phyloP scores from a whole-genome alignment of 1,284 basidiomycete species.

The Puccinia horiana region DNA sequence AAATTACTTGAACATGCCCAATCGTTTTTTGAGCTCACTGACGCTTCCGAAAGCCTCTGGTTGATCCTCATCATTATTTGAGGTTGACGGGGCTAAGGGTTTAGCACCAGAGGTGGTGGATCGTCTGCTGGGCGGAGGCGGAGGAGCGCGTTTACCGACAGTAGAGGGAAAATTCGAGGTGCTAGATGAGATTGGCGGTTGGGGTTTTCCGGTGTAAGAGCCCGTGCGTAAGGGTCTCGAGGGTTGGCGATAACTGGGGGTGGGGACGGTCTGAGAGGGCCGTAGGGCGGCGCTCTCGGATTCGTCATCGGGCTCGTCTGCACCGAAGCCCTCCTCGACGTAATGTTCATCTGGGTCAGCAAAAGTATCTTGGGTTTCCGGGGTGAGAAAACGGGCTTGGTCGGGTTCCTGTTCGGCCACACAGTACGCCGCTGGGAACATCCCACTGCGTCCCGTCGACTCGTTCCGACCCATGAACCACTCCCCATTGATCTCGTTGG shows the following conservation, averaged over 20 bases:
- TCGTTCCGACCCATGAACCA: constrained; percentile 44
- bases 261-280: not conserved
- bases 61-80: constrained; percentile 1
- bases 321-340: constrained; percentile 26
- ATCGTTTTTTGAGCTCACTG: constrained; percentile 47
- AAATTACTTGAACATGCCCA: constrained; percentile 46
- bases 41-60: constrained; percentile 48
- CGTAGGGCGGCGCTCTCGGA: constrained; percentile 39
- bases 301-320: constrained; percentile 5
- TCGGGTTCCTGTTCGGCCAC: constrained; percentile 5
- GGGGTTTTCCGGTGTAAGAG: not conserved
- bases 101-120: constrained; percentile 1
- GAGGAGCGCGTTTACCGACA: constrained; percentile 46
- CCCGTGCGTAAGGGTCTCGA: not conserved
- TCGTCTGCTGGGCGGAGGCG: constrained; percentile 35
- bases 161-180: not conserved
- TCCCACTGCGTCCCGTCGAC: constrained; percentile 40
- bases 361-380: constrained; percentile 35
- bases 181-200: not conserved
- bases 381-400: not conserved
- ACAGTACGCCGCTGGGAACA: constrained; percentile 49
- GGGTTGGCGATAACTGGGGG: not conserved
- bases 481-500: constrained; percentile 41
- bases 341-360: constrained; percentile 42
- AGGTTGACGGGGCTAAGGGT: not conserved